Evolutionary conservation across 768 basidiomycete genomes (phyloP).

Genomic region (Suillus luteus): DNA sequence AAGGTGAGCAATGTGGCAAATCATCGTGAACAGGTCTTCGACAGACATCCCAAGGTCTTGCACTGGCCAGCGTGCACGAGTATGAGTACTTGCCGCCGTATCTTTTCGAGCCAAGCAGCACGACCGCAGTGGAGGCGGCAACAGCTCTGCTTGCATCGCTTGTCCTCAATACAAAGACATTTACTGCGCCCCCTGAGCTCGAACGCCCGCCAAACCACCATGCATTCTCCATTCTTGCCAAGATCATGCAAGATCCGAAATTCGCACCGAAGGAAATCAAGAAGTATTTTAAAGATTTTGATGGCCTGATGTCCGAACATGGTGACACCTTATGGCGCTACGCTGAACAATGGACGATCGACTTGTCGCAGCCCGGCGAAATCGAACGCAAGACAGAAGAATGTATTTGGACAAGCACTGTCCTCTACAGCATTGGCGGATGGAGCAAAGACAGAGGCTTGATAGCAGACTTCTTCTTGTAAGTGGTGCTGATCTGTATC

Average conservation of each 20-base stretch:
- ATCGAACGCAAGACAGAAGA: slow-evolving; percentile 64
- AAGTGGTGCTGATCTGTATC: slow-evolving; percentile 5
- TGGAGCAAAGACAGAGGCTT: slow-evolving; percentile 54
- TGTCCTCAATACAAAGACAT: slow-evolving; percentile 10
- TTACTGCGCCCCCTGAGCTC: not conserved
- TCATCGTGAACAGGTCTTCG: not conserved
- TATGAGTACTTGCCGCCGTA: slow-evolving; percentile 32
- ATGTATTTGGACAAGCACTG: slow-evolving; percentile 52
- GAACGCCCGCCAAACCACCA: slow-evolving; percentile 20
- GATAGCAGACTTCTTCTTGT: slow-evolving; percentile 52
- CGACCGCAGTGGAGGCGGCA: slow-evolving; percentile 9
- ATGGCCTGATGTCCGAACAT: not conserved
- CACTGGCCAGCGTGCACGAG: slow-evolving; percentile 27
- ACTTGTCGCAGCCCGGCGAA: slow-evolving; percentile 37
- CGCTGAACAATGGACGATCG: slow-evolving; percentile 45
- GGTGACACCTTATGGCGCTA: slow-evolving; percentile 14
- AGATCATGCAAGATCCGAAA: slow-evolving; percentile 49
- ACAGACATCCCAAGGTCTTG: slow-evolving; percentile 23
- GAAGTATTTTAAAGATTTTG: slow-evolving; percentile 27
- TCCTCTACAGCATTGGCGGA: slow-evolving; percentile 61
- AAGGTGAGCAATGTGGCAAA: slow-evolving; percentile 43
- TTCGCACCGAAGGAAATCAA: slow-evolving; percentile 21
- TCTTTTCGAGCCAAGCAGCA: slow-evolving; percentile 12
- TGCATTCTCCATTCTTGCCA: slow-evolving; percentile 53
- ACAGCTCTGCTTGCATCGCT: slow-evolving; percentile 13